Evolutionary conservation across 441 rosid genomes (phyloP), one percentile per base, ranked within the genome.

Genomic region (Cnidoscolus chayamansa): DNA sequence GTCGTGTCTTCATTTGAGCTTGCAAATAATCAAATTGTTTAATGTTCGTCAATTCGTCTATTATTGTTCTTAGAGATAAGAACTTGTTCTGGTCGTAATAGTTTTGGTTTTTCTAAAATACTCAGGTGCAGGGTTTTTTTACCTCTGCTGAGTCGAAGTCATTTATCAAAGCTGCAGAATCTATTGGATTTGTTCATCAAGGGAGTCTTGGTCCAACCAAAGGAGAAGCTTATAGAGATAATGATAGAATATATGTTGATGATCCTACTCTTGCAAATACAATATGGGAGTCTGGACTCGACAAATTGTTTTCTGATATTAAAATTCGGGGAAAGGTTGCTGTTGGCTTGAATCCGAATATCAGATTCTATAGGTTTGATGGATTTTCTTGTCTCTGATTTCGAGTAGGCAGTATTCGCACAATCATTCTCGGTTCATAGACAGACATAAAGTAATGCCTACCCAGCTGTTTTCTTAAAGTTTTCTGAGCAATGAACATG

Each of bases 151-250:
- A 94, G 81, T 87, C 92, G 3, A 86, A 79, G 77, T 88, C 86
- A 25, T 94, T 94, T 50, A 20, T 90, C 49, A 84, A 83, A 79
- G 84, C 73, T 20, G 89, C 96, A 8, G 99, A 94, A 82, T 79
- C 92, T 71, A 76, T 84, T 1, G 97, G 97, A 65, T 92, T 92
- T 81, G 84, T 72, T 48, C 97, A 87, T 78, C 98, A 89, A 78
- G 97, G 97, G 72, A 92, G 97, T 79, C 97, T 85, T 74, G 98
- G 99, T 12, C 99, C 99, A 25, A 76, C 90, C 7, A 83, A 83
- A 73, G 98, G 99, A 10, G 99, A 92, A 87, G 97, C 97, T 69
- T 94, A 81, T 61, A 82, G 98, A 60, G 98, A 92, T 79, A 90
- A 92, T 71, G 96, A 90, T 69, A 81, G 99, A 69, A 83, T 89